Percentiles rank a stretch among this genome's conserved stretches.
phyloP scores from a whole-genome alignment of 352 stramenopile genomes.

The Phytophthora tentaculata region DNA sequence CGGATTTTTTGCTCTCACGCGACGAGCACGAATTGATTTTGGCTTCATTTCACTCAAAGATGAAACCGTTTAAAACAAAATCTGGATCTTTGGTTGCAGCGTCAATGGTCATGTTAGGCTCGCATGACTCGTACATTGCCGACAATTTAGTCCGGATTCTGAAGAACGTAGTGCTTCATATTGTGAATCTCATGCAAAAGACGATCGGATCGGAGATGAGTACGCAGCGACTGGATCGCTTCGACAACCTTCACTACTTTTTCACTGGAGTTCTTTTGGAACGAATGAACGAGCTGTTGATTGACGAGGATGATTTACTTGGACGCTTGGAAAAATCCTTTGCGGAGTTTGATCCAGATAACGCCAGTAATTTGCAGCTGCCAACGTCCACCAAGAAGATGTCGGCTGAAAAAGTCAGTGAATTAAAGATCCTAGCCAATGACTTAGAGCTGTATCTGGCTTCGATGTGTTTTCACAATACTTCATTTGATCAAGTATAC shows the following conservation, averaged over 20 bases:
- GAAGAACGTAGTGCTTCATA: slow-evolving; percentile 36
- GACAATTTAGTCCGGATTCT: slow-evolving; percentile 30
- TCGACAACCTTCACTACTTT: slow-evolving; percentile 34
- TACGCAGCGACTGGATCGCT: slow-evolving; percentile 25
- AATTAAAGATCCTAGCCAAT: slow-evolving; percentile 15
- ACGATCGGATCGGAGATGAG: slow-evolving; percentile 6
- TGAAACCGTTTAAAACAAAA: slow-evolving; percentile 5
- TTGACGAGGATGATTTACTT: slow-evolving; percentile 29
- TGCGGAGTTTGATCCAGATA: slow-evolving; percentile 24
- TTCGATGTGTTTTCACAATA: slow-evolving; percentile 32
- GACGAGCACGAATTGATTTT: slow-evolving; percentile 35
- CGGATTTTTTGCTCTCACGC: slow-evolving; percentile 27
- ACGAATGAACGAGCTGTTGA: slow-evolving; percentile 35
- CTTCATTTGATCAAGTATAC: slow-evolving; percentile 28
- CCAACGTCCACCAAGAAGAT: slow-evolving; percentile 1
- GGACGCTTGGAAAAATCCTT: slow-evolving; percentile 2
- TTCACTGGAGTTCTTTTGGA: slow-evolving; percentile 37
- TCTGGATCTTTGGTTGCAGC: slow-evolving; percentile 18
- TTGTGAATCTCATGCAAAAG: slow-evolving; percentile 29
- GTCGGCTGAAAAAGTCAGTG: not conserved
- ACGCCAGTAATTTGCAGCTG: slow-evolving; percentile 11
- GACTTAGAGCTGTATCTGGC: slow-evolving; percentile 31
- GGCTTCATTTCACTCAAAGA: slow-evolving; percentile 13
- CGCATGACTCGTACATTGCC: slow-evolving; percentile 20
- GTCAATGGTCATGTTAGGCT: slow-evolving; percentile 30